Evolutionary conservation across 495 filamentous ascomycete genomes (phyloP).

Genomic region (Penicillium steckii): DNA sequence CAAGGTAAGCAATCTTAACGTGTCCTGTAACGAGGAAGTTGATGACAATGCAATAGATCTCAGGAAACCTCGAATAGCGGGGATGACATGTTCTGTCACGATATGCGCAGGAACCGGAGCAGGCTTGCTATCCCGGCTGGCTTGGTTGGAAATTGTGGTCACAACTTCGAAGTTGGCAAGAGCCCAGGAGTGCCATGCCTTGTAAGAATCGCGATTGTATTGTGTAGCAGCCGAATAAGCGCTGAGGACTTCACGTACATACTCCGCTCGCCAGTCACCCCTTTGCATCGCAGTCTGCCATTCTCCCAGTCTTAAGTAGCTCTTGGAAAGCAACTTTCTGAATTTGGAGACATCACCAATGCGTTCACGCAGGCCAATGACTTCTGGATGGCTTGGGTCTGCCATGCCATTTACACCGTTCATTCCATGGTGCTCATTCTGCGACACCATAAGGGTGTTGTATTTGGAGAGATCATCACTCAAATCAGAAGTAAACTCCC

Average conservation of each 20-base stretch:
- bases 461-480: slow-evolving; percentile 69
- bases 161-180: slow-evolving; percentile 98
- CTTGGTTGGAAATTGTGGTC: slow-evolving; percentile 65
- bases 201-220: slow-evolving; percentile 93
- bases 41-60: slow-evolving; percentile 89
- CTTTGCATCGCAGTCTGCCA: slow-evolving; percentile 83
- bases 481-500: slow-evolving; percentile 75
- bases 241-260: slow-evolving; percentile 65
- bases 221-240: slow-evolving; percentile 89
- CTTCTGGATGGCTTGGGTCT: slow-evolving; percentile 43
- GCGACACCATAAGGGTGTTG: slow-evolving; percentile 51
- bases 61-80: slow-evolving; percentile 92
- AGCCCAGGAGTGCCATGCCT: slow-evolving; percentile 99
- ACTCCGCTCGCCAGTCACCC: slow-evolving; percentile 81
- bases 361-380: slow-evolving; percentile 36
- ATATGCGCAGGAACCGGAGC: slow-evolving; percentile 57
- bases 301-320: slow-evolving; percentile 91
- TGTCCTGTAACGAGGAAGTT: slow-evolving; percentile 92
- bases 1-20: slow-evolving; percentile 83
- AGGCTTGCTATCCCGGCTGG: slow-evolving; percentile 52
- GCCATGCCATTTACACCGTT: slow-evolving; percentile 63
- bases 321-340: slow-evolving; percentile 83
- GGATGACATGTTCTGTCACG: slow-evolving; percentile 84
- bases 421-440: slow-evolving; percentile 39
- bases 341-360: slow-evolving; percentile 45